Evolutionary conservation across 140 eudicot species (phyloP).

Genomic region (Oenanthe javanica): DNA sequence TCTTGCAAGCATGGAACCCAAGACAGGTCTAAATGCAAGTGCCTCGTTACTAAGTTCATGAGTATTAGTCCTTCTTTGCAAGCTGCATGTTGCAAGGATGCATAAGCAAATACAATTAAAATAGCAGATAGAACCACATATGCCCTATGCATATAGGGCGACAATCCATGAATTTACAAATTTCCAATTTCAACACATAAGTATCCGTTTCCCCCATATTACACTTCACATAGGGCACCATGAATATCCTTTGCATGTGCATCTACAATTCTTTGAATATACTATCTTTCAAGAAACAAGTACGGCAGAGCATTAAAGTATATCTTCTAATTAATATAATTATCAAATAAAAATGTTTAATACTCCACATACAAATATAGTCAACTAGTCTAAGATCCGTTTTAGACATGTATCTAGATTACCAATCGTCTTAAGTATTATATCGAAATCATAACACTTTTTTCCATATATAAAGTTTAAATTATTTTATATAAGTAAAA

Average conservation of each 20-base stretch:
- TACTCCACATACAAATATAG: neutral
- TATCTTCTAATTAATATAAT: neutral
- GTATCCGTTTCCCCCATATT: neutral
- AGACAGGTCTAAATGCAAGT: slow-evolving; percentile 87
- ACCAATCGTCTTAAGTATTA: neutral
- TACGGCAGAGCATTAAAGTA: neutral
- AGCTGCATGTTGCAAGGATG: slow-evolving; percentile 45
- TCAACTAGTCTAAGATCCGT: neutral
- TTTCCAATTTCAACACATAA: neutral
- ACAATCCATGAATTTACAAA: neutral
- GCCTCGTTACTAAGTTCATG: slow-evolving; percentile 94
- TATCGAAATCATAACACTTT: neutral
- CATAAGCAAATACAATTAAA: neutral
- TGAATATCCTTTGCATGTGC: neutral
- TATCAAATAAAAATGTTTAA: neutral
- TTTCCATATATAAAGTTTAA: neutral
- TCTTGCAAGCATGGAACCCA: slow-evolving; percentile 92
- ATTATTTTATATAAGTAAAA: neutral
- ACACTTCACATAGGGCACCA: neutral
- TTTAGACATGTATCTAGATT: neutral
- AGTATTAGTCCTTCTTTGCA: slow-evolving; percentile 80
- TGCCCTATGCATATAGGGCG: neutral
- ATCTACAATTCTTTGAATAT: neutral
- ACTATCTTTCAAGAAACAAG: neutral
- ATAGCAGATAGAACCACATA: neutral